Conservation (phyloP, 176 grass and related monocot species). For the Oryza officinalis region DNA sequence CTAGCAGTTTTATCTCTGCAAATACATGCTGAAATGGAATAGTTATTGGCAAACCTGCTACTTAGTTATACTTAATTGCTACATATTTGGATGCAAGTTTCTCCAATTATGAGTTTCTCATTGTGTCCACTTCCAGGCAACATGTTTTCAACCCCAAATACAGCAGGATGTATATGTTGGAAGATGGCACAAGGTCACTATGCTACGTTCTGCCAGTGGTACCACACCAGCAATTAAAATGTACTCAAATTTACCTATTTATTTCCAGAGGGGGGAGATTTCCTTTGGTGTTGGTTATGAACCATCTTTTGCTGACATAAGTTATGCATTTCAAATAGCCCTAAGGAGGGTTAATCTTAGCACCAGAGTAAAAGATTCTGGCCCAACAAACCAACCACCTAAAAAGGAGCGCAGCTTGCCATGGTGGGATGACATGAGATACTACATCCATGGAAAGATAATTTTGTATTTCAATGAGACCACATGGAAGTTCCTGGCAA, state of each 20-base stretch:
- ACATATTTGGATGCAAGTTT: conserved; percentile 9
- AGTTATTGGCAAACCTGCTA: background rate
- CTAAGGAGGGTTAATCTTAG: conserved; percentile 85
- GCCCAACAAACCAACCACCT: conserved; percentile 47
- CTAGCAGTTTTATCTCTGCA: conserved; percentile 19
- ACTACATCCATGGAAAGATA: conserved; percentile 96
- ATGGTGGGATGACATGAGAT: conserved; percentile 99
- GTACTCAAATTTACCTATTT: conserved; percentile 95
- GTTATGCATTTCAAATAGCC: conserved; percentile 95
- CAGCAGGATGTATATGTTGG: conserved; percentile 93
- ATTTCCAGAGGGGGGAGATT: conserved; percentile 91
- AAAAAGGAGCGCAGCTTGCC: conserved; percentile 97
- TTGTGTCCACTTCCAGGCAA: conserved; percentile 62
- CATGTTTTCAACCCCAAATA: conserved; percentile 99
- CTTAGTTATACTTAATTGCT: background rate
- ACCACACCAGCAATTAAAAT: conserved; percentile 97
- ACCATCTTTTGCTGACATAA: conserved; percentile 97
- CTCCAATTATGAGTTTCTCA: conserved; percentile 12
- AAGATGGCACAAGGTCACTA: conserved; percentile 85
- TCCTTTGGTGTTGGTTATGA: conserved; percentile 99
- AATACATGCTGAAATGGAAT: background rate
- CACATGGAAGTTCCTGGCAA: conserved; percentile 85
- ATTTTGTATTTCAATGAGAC: conserved; percentile 82
- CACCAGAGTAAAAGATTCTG: conserved; percentile 50
- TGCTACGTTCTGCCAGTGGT: conserved; percentile 97